Percentiles rank a stretch among this genome's conserved stretches.
phyloP scores from a whole-genome alignment of 2,329 filamentous ascomycete species.

The Lachnellula arida region DNA sequence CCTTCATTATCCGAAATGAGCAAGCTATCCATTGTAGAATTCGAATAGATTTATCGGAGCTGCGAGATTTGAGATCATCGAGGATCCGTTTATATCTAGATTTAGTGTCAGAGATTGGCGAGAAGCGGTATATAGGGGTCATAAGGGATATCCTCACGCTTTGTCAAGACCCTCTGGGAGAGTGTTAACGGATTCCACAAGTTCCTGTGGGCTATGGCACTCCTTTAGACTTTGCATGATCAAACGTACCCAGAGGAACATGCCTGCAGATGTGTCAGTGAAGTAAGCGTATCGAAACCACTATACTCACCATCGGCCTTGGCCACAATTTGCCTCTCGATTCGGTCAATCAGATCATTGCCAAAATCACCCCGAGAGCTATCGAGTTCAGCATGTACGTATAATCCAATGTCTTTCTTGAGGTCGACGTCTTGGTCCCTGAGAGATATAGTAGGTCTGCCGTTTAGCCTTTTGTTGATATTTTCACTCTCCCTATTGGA shows the following conservation, averaged over 20 bases:
- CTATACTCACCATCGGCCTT: constrained; percentile 8
- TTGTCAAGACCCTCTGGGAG: constrained; percentile 11
- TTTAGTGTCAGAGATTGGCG: background rate
- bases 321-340: constrained; percentile 4
- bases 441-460: constrained; percentile 8
- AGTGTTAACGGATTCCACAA: constrained; percentile 1
- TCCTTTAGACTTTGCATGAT: constrained; percentile 6
- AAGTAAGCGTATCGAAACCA: background rate
- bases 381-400: background rate
- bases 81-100: constrained; percentile 17
- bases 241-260: constrained; percentile 15
- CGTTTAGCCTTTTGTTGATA: constrained; percentile 2
- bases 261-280: constrained; percentile 5
- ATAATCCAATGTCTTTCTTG: constrained; percentile 6
- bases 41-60: background rate
- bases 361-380: constrained; percentile 3
- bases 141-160: constrained; percentile 3
- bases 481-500: constrained; percentile 10
- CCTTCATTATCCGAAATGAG: constrained; percentile 10
- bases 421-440: constrained; percentile 3
- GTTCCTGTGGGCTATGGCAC: constrained; percentile 4
- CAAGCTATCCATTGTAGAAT: constrained; percentile 16
- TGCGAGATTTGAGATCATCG: background rate
- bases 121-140: constrained; percentile 3
- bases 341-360: background rate